phyloP scores from a whole-genome alignment of 2,329 filamentous ascomycete genomes.

The Aspergillus uvarum region DNA sequence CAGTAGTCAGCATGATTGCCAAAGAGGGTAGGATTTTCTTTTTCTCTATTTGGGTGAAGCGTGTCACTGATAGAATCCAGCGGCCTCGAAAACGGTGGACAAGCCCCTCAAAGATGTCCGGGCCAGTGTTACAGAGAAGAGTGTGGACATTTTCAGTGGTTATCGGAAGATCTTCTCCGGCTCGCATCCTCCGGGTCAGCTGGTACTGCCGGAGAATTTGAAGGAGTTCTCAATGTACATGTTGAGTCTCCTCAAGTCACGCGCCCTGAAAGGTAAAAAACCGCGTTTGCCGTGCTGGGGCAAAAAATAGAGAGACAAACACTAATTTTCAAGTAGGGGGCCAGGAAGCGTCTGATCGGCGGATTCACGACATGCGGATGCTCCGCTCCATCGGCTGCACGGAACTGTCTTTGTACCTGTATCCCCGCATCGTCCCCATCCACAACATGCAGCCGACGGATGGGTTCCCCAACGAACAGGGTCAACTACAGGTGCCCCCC shows the following conservation, averaged over 20 bases:
- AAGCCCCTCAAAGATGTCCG: constrained; percentile 80
- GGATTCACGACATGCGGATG: constrained; percentile 88
- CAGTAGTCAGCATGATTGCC: constrained; percentile 80
- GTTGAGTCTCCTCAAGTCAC: constrained; percentile 81
- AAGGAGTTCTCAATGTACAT: constrained; percentile 98
- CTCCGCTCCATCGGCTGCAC: constrained; percentile 81
- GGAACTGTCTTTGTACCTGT: constrained; percentile 88
- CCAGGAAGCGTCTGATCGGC: constrained; percentile 82
- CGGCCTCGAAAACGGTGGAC: constrained; percentile 79
- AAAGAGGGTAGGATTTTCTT: constrained; percentile 64
- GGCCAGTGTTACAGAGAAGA: constrained; percentile 80
- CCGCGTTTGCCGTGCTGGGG: not conserved
- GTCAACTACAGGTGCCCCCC: constrained; percentile 81
- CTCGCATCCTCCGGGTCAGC: constrained; percentile 81
- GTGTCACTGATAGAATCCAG: constrained; percentile 43
- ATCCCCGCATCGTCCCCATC: constrained; percentile 87
- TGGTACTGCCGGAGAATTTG: constrained; percentile 91
- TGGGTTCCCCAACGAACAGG: constrained; percentile 89
- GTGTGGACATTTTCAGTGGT: constrained; percentile 84
- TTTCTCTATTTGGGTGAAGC: not conserved
- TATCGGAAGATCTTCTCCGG: constrained; percentile 93
- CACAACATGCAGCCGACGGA: constrained; percentile 86
- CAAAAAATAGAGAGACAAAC: constrained; percentile 1
- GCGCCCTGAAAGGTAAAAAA: constrained; percentile 74
- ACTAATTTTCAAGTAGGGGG: constrained; percentile 55